Evolutionary conservation across 2,329 filamentous ascomycete genomes (phyloP), one percentile per base, ranked within the genome.

Genomic region (Ophiocordyceps polyrhachis-furcata): DNA sequence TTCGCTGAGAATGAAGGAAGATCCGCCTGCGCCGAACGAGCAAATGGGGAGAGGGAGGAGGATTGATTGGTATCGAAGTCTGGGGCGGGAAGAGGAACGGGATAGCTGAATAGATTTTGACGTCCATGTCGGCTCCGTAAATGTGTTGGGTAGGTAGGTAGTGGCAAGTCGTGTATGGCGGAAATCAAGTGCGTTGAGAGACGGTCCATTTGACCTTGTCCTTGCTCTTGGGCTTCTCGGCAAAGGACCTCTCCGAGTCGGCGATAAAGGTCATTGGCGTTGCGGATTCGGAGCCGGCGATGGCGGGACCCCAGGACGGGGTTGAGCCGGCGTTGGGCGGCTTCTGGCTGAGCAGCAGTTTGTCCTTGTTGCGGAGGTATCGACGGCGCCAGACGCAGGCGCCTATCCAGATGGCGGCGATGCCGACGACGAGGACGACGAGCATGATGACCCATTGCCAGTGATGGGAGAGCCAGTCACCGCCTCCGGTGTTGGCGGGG

Each of bases 391-490:
- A 76, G 59, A 81, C 73, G 55, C 79, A 75, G 37, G 79, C 81
- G 17, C 74, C 69, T 37, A 81, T 62, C 69, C 80, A 82, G 54
- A 85, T 73, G 46, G 68, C 67, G 14, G 70, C 63, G 49, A 93
- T 82, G 44, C 68, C 79, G 48, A 89, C 66, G 40, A 80, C 70
- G 25, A 93, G 69, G 49, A 89, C 66, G 50, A 86, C 78, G 44
- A 91, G 69, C 71, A 91, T 85, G 49, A 89, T 70, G 41, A 93
- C 74, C 84, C 84, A 93, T 65, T 78, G 71, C 67, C 75, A 85
- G 60, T 89, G 83, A 25, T 66, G 70, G 8, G 71, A 69, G 43
- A 83, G 63, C 71, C 71, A 74, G 44, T 63, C 62, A 40, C 66
- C 65, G 21, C 65, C 61, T 5, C 61, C 61, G 6, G 45, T 49